A percentile compares a stretch with the other conserved stretches of the same genome.
These are phyloP conservation scores for Dactylellina leptospora DNA, from an alignment of 2,329 filamentous ascomycete genomes.

Conservation along the genomic window DNA sequence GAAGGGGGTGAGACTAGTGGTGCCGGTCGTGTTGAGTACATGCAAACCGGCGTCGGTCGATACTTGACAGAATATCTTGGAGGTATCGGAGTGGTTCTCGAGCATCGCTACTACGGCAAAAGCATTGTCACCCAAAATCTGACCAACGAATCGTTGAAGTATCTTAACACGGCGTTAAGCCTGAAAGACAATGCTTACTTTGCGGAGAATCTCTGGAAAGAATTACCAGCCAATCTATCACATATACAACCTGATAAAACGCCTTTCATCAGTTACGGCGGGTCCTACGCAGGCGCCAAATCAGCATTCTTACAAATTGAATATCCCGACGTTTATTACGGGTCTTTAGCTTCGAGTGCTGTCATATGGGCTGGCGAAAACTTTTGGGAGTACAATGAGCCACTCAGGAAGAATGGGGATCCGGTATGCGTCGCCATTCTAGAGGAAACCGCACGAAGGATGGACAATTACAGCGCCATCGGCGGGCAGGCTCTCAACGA, in stretches of 20 bases:
- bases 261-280: constrained; percentile 82
- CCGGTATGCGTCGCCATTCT: constrained; percentile 72
- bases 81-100: constrained; percentile 80
- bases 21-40: constrained; percentile 70
- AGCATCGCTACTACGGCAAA: constrained; percentile 86
- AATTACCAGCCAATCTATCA: constrained; percentile 74
- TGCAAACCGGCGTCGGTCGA: constrained; percentile 80
- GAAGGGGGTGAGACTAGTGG: constrained; percentile 75
- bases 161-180: constrained; percentile 83
- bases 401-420: constrained; percentile 67
- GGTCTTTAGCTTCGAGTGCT: constrained; percentile 79
- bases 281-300: constrained; percentile 83
- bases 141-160: constrained; percentile 75
- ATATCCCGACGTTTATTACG: constrained; percentile 82
- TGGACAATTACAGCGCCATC: constrained; percentile 68
- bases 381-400: constrained; percentile 74
- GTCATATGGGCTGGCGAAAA: constrained; percentile 81
- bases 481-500: constrained; percentile 62
- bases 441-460: constrained; percentile 68
- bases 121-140: constrained; percentile 76
- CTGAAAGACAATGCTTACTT: constrained; percentile 85
- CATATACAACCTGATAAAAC: constrained; percentile 72
- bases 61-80: constrained; percentile 75
- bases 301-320: constrained; percentile 77
- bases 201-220: constrained; percentile 70